Conservation (phyloP, 352 stramenopile genomes). For the Saprolegnia parasitica region DNA sequence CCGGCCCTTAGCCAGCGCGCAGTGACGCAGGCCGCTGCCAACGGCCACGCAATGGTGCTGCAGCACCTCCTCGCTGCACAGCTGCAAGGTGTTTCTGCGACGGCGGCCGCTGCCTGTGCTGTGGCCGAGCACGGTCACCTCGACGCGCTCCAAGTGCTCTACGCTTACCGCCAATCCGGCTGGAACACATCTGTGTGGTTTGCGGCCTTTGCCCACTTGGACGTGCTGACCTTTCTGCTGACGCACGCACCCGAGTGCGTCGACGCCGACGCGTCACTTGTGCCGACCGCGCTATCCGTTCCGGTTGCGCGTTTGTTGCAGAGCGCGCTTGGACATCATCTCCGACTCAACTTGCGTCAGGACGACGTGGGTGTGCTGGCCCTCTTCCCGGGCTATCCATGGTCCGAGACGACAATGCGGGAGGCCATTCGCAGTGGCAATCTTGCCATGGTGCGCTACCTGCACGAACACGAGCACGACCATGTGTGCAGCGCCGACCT, state of each 20-base stretch:
- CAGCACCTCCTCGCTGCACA: not conserved
- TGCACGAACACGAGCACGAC: slow-evolving; percentile 2
- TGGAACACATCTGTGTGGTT: not conserved
- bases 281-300: not conserved
- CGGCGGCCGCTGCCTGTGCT: not conserved
- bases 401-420: not conserved
- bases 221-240: slow-evolving; percentile 2
- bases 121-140: not conserved
- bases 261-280: not conserved
- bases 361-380: not conserved
- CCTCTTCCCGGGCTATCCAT: not conserved
- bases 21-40: not conserved
- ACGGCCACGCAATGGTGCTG: not conserved
- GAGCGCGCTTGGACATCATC: not conserved
- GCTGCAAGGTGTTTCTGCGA: not conserved
- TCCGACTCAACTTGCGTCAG: not conserved
- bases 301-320: not conserved
- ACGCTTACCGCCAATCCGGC: not conserved
- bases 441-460: not conserved
- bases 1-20: not conserved
- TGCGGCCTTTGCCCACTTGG: not conserved
- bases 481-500: not conserved
- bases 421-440: not conserved
- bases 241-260: slow-evolving; percentile 5
- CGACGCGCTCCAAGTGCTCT: not conserved